Conservation (phyloP, 192 early-diverging fungal genomes). For the Coemansia guatemalensis region DNA sequence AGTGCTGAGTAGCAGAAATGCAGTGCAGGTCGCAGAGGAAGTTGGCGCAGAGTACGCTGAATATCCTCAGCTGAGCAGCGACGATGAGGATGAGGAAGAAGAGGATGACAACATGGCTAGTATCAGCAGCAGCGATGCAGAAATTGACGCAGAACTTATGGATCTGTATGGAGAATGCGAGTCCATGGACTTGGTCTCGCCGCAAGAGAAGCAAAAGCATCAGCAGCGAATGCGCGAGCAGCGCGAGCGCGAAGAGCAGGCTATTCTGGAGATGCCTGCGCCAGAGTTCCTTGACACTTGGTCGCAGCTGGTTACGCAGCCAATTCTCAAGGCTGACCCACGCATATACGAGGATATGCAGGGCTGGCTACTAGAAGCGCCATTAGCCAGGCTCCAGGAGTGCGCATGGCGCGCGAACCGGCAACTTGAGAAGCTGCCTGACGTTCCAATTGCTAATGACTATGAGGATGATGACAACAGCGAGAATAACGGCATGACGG, state of each 20-base stretch:
- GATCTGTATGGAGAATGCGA: conserved; percentile 27
- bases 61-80: conserved; percentile 20
- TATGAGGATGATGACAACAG: background rate
- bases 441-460: conserved; percentile 11
- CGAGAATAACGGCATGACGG: background rate
- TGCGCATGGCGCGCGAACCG: conserved; percentile 22
- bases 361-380: conserved; percentile 24
- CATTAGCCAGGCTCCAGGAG: conserved; percentile 1
- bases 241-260: conserved; percentile 32
- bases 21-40: background rate
- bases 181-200: conserved; percentile 4
- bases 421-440: conserved; percentile 44
- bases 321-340: conserved; percentile 19
- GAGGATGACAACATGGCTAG: background rate
- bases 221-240: conserved; percentile 21
- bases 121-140: background rate
- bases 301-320: conserved; percentile 30
- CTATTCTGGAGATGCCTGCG: conserved; percentile 27
- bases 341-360: conserved; percentile 26
- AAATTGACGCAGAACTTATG: conserved; percentile 16
- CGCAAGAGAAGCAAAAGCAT: conserved; percentile 15
- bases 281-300: conserved; percentile 34
- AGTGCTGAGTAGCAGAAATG: background rate
- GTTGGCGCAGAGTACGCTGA: conserved; percentile 8
- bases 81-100: background rate